Evolutionary conservation across 441 rosid genomes (phyloP).

Genomic region (Geranium incanum): DNA sequence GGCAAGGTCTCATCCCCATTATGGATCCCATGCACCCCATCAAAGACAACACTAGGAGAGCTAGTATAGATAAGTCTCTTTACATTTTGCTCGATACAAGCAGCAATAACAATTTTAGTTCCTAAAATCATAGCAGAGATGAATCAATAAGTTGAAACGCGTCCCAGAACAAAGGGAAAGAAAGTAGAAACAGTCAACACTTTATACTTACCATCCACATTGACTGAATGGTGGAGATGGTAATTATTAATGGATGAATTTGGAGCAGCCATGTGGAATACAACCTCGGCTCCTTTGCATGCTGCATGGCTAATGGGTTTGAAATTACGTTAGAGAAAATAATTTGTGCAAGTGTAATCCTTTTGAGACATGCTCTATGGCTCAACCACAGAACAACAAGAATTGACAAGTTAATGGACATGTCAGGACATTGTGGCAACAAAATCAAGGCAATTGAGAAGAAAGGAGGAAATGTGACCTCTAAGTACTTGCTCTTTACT

Average conservation of each 20-base stretch:
- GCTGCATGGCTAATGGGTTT: slow-evolving; percentile 32
- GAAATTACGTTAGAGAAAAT: neutral
- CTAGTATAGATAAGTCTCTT: slow-evolving; percentile 88
- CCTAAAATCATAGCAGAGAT: slow-evolving; percentile 36
- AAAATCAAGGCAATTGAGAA: neutral
- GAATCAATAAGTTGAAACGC: neutral
- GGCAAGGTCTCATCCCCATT: slow-evolving; percentile 66
- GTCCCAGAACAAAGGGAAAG: slow-evolving; percentile 2
- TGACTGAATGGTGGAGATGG: slow-evolving; percentile 78
- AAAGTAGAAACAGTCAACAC: neutral
- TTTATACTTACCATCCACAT: slow-evolving; percentile 54
- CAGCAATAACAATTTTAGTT: slow-evolving; percentile 70
- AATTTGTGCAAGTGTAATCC: neutral
- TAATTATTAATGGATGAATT: slow-evolving; percentile 68
- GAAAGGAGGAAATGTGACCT: slow-evolving; percentile 34
- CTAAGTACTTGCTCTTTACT: slow-evolving; percentile 56
- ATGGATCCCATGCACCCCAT: slow-evolving; percentile 52
- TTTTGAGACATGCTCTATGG: neutral
- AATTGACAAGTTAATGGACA: neutral
- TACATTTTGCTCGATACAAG: slow-evolving; percentile 61
- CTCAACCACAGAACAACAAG: neutral
- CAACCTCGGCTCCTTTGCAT: slow-evolving; percentile 65
- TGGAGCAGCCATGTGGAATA: slow-evolving; percentile 96
- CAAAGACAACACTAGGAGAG: slow-evolving; percentile 84
- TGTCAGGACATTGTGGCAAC: neutral